Evolutionary conservation across 306 rosid species (phyloP).

Genomic region (Lathyrus tuberosus): DNA sequence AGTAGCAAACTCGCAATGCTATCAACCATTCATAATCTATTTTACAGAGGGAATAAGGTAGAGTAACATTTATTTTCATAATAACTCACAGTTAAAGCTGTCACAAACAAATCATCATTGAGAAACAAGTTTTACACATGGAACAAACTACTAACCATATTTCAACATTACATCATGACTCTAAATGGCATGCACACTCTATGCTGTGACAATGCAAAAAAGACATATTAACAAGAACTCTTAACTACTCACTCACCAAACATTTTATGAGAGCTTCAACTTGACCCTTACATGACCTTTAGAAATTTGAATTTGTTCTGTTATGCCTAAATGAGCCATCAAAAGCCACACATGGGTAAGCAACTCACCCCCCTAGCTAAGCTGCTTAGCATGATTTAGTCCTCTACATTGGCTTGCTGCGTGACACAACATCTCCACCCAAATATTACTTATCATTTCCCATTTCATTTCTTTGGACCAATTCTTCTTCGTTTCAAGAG

Average conservation of each 20-base stretch:
- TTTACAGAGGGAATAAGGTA: too few relatives aligned
- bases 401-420: constrained; percentile 28
- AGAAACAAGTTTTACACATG: too few relatives aligned
- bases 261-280: constrained; percentile 7
- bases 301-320: constrained; percentile 46
- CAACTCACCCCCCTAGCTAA: constrained; percentile 9
- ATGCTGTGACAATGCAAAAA: too few relatives aligned
- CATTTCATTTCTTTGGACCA: constrained; percentile 31
- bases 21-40: too few relatives aligned
- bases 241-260: not conserved
- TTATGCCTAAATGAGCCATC: constrained; percentile 47
- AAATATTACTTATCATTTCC: constrained; percentile 20
- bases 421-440: constrained; percentile 32
- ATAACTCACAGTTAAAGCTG: too few relatives aligned
- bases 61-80: too few relatives aligned
- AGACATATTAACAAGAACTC: too few relatives aligned
- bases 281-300: constrained; percentile 37
- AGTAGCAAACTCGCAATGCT: too few relatives aligned
- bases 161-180: too few relatives aligned
- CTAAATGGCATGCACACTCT: too few relatives aligned
- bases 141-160: too few relatives aligned
- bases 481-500: not conserved
- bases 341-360: constrained; percentile 47
- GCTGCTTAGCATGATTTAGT: constrained; percentile 12
- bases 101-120: too few relatives aligned